Conservation (phyloP, 257 asterid species). For the Solanum tarijense region DNA sequence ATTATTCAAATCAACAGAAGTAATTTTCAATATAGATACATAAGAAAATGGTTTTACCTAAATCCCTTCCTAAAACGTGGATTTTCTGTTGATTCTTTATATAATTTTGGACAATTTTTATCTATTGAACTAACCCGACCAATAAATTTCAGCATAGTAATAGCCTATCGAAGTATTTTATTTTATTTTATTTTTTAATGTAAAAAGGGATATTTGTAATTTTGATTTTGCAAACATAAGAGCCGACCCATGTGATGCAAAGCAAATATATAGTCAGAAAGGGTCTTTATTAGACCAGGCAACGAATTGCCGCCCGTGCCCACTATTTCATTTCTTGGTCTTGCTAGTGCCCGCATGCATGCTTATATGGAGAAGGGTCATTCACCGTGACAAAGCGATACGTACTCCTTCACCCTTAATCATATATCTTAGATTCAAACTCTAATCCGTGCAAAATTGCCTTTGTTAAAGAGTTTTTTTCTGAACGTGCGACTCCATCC, state of each 20-base stretch:
- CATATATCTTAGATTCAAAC: background rate
- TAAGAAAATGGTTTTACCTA: too few species aligned
- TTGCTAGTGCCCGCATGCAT: background rate
- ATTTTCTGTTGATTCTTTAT: too few species aligned
- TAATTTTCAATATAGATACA: background rate
- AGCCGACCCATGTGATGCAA: background rate
- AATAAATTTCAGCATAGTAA: background rate
- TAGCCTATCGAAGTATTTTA: background rate
- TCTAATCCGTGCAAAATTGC: too few species aligned
- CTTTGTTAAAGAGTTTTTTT: too few species aligned
- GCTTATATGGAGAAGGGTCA: background rate
- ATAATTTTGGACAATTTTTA: too few species aligned
- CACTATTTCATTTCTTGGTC: background rate
- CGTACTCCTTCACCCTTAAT: background rate
- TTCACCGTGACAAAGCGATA: background rate
- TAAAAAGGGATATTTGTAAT: background rate
- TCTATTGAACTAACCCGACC: background rate
- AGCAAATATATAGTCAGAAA: background rate
- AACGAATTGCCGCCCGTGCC: background rate
- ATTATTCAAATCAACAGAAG: background rate
- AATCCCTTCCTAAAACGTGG: too few species aligned
- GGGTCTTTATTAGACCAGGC: background rate
- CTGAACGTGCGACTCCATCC: background rate
- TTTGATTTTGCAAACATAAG: background rate
- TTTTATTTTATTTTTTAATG: background rate